A percentile compares a stretch with the other conserved stretches of the same genome.
These are phyloP conservation scores for Zelopaecilomyces penicillatus DNA, from an alignment of 2,329 filamentous ascomycete genomes.

Conservation along the genomic window DNA sequence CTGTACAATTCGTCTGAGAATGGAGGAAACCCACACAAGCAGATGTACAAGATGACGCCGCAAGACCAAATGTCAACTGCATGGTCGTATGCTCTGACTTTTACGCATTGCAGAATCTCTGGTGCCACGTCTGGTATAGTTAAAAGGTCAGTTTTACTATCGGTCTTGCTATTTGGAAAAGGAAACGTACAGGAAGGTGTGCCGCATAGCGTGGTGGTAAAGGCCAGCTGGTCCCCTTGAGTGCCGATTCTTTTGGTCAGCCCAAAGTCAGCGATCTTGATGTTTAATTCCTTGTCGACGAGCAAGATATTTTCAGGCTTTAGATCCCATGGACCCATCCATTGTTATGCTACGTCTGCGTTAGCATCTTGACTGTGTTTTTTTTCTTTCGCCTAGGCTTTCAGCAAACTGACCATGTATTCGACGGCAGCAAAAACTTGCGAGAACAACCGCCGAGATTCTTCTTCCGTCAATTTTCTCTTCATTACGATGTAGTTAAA, in stretches of 20 bases:
- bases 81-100: slow-evolving; percentile 62
- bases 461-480: slow-evolving; percentile 67
- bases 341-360: slow-evolving; percentile 62
- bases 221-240: slow-evolving; percentile 59
- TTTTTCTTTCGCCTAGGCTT: background rate
- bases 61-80: slow-evolving; percentile 79
- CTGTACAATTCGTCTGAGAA: slow-evolving; percentile 81
- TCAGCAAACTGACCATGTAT: slow-evolving; percentile 58
- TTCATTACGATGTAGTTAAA: slow-evolving; percentile 87
- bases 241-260: slow-evolving; percentile 74
- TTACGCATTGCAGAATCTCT: slow-evolving; percentile 63
- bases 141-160: too few species aligned
- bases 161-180: too few species aligned
- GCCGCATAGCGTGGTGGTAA: slow-evolving; percentile 78
- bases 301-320: slow-evolving; percentile 78
- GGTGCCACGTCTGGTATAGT: slow-evolving; percentile 19
- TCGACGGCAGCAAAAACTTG: slow-evolving; percentile 83
- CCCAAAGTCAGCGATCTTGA: slow-evolving; percentile 91
- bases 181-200: slow-evolving; percentile 35
- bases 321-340: slow-evolving; percentile 79
- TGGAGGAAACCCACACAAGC: slow-evolving; percentile 72
- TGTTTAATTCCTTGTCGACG: slow-evolving; percentile 70
- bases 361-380: too few species aligned
- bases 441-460: slow-evolving; percentile 71
- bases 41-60: slow-evolving; percentile 80